Evolutionary conservation across 2,329 filamentous ascomycete species (phyloP).

Genomic region (Pseudocercospora eumusae): DNA sequence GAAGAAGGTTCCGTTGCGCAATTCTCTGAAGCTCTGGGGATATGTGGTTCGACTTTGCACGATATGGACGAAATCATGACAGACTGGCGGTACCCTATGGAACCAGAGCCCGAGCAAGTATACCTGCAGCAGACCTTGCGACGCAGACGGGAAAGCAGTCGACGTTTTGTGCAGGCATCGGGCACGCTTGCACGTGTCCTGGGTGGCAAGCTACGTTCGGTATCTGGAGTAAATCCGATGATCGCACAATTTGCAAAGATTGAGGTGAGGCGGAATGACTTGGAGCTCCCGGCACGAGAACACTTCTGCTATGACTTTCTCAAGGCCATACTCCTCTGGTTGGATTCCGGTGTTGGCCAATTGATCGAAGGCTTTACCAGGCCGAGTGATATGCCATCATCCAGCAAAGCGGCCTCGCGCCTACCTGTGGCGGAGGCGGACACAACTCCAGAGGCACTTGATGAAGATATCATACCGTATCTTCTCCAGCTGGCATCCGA

Average conservation of each 20-base stretch:
- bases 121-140: slow-evolving; percentile 58
- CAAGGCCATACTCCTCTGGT: slow-evolving; percentile 63
- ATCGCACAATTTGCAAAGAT: slow-evolving; percentile 33
- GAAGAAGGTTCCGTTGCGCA: slow-evolving; percentile 33
- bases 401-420: slow-evolving; percentile 41
- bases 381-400: slow-evolving; percentile 41
- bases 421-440: slow-evolving; percentile 54
- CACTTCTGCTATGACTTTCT: slow-evolving; percentile 66
- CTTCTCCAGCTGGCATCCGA: slow-evolving; percentile 56
- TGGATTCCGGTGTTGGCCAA: slow-evolving; percentile 59
- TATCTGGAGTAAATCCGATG: slow-evolving; percentile 25
- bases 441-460: slow-evolving; percentile 55
- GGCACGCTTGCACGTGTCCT: slow-evolving; percentile 59
- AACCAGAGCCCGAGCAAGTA: slow-evolving; percentile 56
- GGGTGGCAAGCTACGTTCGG: slow-evolving; percentile 54
- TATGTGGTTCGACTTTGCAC: slow-evolving; percentile 49
- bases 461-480: slow-evolving; percentile 61
- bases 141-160: slow-evolving; percentile 56
- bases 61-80: slow-evolving; percentile 58
- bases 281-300: slow-evolving; percentile 44
- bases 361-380: slow-evolving; percentile 60
- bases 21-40: slow-evolving; percentile 38
- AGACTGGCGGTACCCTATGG: slow-evolving; percentile 60
- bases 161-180: slow-evolving; percentile 63
- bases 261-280: slow-evolving; percentile 45